Conservation (phyloP, 106 monocot species). For the Cymbidium sinense region DNA sequence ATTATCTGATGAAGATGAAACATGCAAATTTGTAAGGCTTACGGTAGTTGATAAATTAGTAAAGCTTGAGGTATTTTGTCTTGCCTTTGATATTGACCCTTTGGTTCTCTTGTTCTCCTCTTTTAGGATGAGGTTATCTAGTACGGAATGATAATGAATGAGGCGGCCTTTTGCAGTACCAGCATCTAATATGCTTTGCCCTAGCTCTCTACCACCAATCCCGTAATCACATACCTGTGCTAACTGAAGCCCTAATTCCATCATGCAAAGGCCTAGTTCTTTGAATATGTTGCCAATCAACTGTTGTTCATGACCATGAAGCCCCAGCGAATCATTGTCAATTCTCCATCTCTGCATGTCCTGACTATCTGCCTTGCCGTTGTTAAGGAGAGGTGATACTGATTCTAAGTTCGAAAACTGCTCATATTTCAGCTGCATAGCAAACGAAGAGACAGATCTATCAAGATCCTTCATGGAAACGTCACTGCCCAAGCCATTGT, state of each 20-base stretch:
- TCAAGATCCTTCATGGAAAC: constrained; percentile 75
- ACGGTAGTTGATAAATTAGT: neutral
- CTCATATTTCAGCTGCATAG: constrained; percentile 45
- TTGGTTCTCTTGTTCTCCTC: constrained; percentile 25
- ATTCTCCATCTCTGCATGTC: constrained; percentile 9
- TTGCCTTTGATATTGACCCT: constrained; percentile 8
- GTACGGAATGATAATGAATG: constrained; percentile 77
- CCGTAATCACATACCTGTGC: constrained; percentile 68
- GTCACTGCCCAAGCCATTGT: constrained; percentile 85
- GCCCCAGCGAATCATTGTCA: constrained; percentile 3
- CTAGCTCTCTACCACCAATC: constrained; percentile 48
- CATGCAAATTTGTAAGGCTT: neutral
- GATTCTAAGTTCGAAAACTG: constrained; percentile 9
- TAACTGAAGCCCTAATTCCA: constrained; percentile 70
- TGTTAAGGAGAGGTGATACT: neutral
- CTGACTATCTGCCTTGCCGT: constrained; percentile 3
- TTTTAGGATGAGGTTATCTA: constrained; percentile 53
- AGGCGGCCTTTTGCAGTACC: constrained; percentile 80
- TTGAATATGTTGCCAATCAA: constrained; percentile 50
- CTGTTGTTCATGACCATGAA: constrained; percentile 26
- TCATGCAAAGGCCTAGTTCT: constrained; percentile 76
- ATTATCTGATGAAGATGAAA: neutral
- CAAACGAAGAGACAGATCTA: constrained; percentile 80
- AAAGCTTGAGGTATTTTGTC: neutral
- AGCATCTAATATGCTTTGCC: constrained; percentile 55